phyloP scores from a whole-genome alignment of 768 basidiomycete genomes.

The Suillus brevipes region DNA sequence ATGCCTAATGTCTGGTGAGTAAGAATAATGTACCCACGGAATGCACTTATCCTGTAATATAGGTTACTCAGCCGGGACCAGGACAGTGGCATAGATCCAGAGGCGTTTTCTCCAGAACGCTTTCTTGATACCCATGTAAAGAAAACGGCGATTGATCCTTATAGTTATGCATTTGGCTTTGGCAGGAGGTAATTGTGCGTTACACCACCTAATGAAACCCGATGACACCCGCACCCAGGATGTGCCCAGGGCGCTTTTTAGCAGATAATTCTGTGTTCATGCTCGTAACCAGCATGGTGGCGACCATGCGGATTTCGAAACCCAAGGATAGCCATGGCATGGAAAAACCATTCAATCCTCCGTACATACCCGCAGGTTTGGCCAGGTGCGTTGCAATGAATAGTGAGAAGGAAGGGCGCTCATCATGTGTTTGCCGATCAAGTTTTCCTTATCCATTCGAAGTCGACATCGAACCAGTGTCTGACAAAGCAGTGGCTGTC shows the following conservation, averaged over 20 bases:
- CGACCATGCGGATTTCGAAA: conserved; percentile 1
- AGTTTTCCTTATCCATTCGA: conserved; percentile 16
- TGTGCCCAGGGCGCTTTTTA: conserved; percentile 8
- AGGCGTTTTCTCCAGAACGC: conserved; percentile 8
- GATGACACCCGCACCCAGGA: not conserved
- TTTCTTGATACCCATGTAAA: conserved; percentile 6
- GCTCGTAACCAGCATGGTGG: conserved; percentile 3
- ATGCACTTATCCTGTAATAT: not conserved
- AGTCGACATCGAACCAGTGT: conserved; percentile 14
- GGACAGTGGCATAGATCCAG: conserved; percentile 6
- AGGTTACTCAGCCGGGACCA: conserved; percentile 8
- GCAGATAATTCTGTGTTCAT: conserved; percentile 8
- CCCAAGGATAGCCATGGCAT: not conserved
- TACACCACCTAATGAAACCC: not conserved
- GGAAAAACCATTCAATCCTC: conserved; percentile 1
- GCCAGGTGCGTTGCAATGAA: not conserved
- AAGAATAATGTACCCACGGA: not conserved
- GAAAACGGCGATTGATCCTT: conserved; percentile 8
- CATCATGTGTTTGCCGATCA: not conserved
- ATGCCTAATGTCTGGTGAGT: conserved; percentile 7
- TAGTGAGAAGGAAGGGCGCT: not conserved
- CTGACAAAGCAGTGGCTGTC: conserved; percentile 10
- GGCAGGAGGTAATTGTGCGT: conserved; percentile 1
- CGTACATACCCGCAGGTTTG: not conserved
- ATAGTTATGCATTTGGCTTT: conserved; percentile 10